phyloP scores from a whole-genome alignment of 306 rosid species.

The Malus asiatica region DNA sequence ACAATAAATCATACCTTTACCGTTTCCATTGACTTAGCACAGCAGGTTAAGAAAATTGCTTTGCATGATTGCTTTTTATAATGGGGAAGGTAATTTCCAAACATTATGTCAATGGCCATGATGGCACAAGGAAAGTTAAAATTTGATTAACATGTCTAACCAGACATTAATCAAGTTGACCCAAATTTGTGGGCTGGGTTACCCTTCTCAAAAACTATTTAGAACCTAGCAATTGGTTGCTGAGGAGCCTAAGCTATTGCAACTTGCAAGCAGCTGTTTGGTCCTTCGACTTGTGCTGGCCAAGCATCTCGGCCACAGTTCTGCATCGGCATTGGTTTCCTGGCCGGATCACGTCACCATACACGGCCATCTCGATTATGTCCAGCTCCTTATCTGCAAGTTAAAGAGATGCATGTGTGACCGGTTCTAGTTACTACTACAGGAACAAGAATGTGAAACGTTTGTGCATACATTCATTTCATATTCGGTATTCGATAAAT shows the following conservation, averaged over 20 bases:
- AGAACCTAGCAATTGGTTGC: neutral
- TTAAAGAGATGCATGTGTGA: constrained; percentile 1
- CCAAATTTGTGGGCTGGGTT: neutral
- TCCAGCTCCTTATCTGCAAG: constrained; percentile 84
- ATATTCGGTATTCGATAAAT: too few relatives aligned
- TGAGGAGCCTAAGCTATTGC: constrained; percentile 40
- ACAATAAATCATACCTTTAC: too few relatives aligned
- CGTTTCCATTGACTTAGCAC: neutral
- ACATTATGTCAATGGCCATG: neutral
- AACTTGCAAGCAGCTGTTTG: constrained; percentile 57
- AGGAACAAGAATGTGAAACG: neutral
- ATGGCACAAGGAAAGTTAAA: neutral
- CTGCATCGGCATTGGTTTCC: constrained; percentile 88
- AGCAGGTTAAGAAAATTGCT: neutral
- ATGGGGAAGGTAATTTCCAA: neutral
- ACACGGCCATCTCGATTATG: constrained; percentile 93
- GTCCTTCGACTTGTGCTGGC: constrained; percentile 66
- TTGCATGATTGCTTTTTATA: neutral
- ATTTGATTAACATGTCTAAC: neutral
- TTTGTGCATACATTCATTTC: too few relatives aligned
- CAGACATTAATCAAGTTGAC: neutral
- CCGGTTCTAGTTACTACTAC: neutral
- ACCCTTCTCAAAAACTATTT: too few relatives aligned
- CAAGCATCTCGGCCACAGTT: constrained; percentile 86
- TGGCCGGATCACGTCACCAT: constrained; percentile 86